Evolutionary conservation across 2,329 filamentous ascomycete genomes (phyloP).

Genomic region (Kalaharituber pfeilii): DNA sequence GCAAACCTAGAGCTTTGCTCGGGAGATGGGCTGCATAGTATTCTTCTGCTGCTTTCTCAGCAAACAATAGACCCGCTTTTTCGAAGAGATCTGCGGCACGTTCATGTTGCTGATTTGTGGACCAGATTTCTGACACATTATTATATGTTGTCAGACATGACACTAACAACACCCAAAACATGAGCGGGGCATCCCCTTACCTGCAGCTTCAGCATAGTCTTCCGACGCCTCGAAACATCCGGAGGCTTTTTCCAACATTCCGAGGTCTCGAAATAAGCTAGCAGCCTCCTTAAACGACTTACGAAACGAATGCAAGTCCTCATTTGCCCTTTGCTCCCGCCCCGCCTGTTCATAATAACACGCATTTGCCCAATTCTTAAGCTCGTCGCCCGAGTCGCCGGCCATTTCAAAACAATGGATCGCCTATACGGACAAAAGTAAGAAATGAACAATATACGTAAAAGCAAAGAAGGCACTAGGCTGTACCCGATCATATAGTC

Average conservation of each 20-base stretch:
- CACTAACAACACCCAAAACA: neutral
- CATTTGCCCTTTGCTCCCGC: neutral
- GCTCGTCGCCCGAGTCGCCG: slow-evolving; percentile 1
- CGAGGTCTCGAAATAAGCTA: neutral
- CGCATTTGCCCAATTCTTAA: slow-evolving; percentile 3
- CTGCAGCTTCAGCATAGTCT: neutral
- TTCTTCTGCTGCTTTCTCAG: neutral
- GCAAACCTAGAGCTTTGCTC: neutral
- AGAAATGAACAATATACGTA: too few relatives aligned
- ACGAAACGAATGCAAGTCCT: neutral
- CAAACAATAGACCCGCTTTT: neutral
- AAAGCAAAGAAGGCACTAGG: neutral
- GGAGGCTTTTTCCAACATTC: neutral
- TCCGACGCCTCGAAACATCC: neutral
- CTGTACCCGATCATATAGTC: slow-evolving; percentile 19
- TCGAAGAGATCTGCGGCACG: neutral
- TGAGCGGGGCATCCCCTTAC: neutral
- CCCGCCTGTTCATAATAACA: slow-evolving; percentile 7
- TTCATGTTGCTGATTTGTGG: neutral
- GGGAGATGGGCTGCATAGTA: neutral
- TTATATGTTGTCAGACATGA: too few relatives aligned
- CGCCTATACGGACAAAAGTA: neutral
- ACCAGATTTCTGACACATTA: neutral
- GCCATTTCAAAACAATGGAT: slow-evolving; percentile 14
- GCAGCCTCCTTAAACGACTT: neutral